phyloP scores from a whole-genome alignment of 2,329 filamentous ascomycete species.

The Malbranchea cinnamomea region DNA sequence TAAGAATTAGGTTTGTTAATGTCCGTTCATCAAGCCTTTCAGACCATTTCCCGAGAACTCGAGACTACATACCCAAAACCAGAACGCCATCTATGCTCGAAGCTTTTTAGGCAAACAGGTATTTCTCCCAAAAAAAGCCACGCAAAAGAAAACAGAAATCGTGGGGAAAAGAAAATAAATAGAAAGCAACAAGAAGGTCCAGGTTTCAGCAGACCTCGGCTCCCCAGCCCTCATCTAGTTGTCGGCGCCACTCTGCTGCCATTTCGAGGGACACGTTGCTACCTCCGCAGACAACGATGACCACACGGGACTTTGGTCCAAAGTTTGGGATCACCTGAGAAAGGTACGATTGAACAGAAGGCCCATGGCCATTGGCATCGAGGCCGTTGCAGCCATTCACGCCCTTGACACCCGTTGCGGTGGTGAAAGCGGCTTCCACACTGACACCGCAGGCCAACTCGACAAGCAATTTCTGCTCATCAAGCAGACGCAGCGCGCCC shows the following conservation, averaged over 20 bases:
- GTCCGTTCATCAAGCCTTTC: no score
- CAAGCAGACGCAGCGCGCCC: slow-evolving; percentile 60
- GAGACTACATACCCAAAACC: no score
- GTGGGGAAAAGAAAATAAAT: no score
- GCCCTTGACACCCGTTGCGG: slow-evolving; percentile 5
- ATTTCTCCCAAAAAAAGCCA: neutral
- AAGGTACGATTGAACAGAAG: slow-evolving; percentile 22
- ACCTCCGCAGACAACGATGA: slow-evolving; percentile 74
- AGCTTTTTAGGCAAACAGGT: neutral
- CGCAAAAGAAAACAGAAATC: neutral
- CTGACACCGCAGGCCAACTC: slow-evolving; percentile 77
- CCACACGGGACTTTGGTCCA: slow-evolving; percentile 54
- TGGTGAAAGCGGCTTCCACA: slow-evolving; percentile 35
- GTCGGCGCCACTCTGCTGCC: slow-evolving; percentile 42
- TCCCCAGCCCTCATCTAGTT: slow-evolving; percentile 26
- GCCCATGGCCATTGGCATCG: slow-evolving; percentile 3
- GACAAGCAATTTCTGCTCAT: slow-evolving; percentile 68
- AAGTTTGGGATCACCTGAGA: slow-evolving; percentile 48
- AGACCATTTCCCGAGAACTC: no score
- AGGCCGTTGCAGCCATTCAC: slow-evolving; percentile 7
- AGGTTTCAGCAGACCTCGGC: no score
- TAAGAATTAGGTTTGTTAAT: no score
- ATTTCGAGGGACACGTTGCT: slow-evolving; percentile 49
- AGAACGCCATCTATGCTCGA: no score
- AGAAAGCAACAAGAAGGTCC: no score